Percentiles rank a stretch among this genome's conserved stretches.
Conservation (phyloP, 2,329 filamentous ascomycete species). For the Diaporthe velutina region DNA sequence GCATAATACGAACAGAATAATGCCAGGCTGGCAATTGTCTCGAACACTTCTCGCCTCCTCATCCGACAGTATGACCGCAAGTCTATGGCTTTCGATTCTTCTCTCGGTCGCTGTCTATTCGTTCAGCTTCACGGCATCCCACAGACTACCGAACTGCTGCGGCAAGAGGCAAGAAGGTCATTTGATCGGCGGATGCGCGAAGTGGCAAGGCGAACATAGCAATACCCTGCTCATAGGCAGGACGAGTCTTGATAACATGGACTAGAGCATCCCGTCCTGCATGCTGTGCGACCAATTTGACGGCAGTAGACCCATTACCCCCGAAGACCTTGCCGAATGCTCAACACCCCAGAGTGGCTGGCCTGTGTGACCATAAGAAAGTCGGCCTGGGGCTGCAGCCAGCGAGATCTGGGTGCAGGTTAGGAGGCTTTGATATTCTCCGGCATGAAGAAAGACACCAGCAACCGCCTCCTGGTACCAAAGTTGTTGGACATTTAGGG, state of each 20-base stretch:
- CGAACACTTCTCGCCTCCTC: background rate
- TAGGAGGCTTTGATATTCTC: background rate
- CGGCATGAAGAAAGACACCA: background rate
- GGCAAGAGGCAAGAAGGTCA: background rate
- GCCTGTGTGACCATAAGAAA: background rate
- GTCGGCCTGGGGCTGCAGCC: background rate
- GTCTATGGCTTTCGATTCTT: background rate
- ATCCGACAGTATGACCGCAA: background rate
- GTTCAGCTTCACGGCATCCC: background rate
- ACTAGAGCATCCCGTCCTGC: background rate
- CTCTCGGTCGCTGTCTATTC: no score
- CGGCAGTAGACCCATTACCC: background rate
- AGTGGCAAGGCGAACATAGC: background rate
- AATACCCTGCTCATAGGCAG: background rate
- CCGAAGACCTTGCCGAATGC: background rate
- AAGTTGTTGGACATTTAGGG: background rate
- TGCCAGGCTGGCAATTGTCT: background rate
- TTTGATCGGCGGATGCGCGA: background rate
- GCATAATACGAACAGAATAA: no score
- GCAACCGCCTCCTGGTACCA: background rate
- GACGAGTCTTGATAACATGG: background rate
- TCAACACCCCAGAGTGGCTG: background rate
- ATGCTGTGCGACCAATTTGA: constrained; percentile 18
- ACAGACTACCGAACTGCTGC: background rate
- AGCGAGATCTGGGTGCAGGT: background rate